Base-by-base conservation (phyloP, 2,329 filamentous ascomycete species). In the Trichoderma sp. region DNA sequence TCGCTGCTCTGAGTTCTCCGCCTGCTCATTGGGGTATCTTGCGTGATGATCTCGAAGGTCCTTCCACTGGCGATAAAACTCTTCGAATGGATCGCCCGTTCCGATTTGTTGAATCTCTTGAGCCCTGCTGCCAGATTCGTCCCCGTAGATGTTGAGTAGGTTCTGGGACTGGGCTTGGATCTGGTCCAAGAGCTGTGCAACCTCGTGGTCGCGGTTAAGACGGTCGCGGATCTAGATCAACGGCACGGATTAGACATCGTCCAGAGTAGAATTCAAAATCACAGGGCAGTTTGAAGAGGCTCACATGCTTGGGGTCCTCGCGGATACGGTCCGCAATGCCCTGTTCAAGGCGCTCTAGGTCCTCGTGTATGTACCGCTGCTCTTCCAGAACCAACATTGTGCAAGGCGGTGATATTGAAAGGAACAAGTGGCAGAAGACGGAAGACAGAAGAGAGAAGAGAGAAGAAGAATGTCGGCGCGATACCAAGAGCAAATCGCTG, bases 301-400 rank as follows among this genome's bases (percentile, higher is more conserved):
- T 79, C 83, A 94, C 92, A 79, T 94, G 91, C 80, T 91, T 92
- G 54, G 94, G 94, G 71, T 98, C 93, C 72, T 97, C 93, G 70
- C 89, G 86, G 69, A 96, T 88, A 75, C 94, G 91, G 81, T 98
- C 94, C 65, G 92, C 91, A 74, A 97, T 91, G 64, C 92, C 95
- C 79, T 97, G 93, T 81, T 99, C 95, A 69, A 99, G 87, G 71
- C 95, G 90, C 85, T 99, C 95, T 60, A 99, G 83, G 80, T 99
- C 95, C 87, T 99, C 95, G 74, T 97, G 94, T 74, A 97, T 88
- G 75, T 92, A 93, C 74, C 95, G 88, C 81, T 98, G 91, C 74
- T 98, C 94, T 84, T 99, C 96, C 71, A 97, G 82, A 73, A 97
- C 83, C 89, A 97, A 83, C 93, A 97, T 90, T 7, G 53, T 81